Evolutionary conservation across 257 asterid genomes (phyloP).

Genomic region (Nicotiana attenuata): DNA sequence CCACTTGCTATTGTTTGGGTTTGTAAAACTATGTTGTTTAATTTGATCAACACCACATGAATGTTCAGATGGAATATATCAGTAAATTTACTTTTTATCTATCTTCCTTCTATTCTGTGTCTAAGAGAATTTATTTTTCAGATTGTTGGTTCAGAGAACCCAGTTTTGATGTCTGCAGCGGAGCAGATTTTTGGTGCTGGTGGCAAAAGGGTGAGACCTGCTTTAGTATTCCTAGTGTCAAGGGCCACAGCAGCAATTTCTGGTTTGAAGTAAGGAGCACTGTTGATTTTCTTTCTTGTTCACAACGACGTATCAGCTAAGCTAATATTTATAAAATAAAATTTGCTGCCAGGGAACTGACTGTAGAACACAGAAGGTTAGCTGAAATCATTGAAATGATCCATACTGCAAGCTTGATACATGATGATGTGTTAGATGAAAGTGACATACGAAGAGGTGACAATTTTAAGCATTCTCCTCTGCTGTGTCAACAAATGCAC

Average conservation of each 20-base stretch:
- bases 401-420: slow-evolving; percentile 96
- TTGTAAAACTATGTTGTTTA: not conserved
- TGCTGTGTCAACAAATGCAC: not conserved
- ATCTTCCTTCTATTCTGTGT: not conserved
- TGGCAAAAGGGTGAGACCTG: slow-evolving; percentile 96
- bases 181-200: slow-evolving; percentile 98
- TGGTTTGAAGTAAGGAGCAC: slow-evolving; percentile 59
- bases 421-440: slow-evolving; percentile 92
- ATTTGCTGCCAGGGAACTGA: slow-evolving; percentile 60
- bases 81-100: not conserved
- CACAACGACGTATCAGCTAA: not conserved
- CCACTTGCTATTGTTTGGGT: not conserved
- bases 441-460: slow-evolving; percentile 92
- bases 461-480: not conserved
- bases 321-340: slow-evolving; percentile 1
- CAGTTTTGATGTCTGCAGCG: slow-evolving; percentile 92
- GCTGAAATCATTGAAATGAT: slow-evolving; percentile 99
- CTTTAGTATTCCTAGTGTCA: slow-evolving; percentile 79
- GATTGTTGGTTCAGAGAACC: slow-evolving; percentile 99
- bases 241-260: slow-evolving; percentile 84
- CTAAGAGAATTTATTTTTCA: slow-evolving; percentile 32
- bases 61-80: not conserved
- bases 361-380: slow-evolving; percentile 78
- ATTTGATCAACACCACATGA: not conserved
- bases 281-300: not conserved